These are phyloP conservation scores for Cladosporium sp. DNA, from an alignment of 2,329 filamentous ascomycete species.

Conservation along the genomic window DNA sequence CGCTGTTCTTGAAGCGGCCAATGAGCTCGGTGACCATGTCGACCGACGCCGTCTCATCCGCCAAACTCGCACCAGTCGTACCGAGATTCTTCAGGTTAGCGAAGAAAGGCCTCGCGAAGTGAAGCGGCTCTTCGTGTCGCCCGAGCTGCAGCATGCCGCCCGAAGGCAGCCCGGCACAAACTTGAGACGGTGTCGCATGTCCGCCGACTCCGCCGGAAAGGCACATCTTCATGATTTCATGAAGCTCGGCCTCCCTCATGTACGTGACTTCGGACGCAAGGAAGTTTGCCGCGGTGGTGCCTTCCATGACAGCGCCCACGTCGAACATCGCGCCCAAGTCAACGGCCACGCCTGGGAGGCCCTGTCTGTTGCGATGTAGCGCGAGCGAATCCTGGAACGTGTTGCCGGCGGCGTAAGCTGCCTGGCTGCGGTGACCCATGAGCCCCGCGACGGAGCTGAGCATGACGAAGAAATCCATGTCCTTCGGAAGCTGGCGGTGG, in stretches of 20 bases:
- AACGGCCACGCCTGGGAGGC: slow-evolving; percentile 23
- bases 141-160: not conserved
- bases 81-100: not conserved
- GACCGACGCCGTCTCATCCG: not conserved
- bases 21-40: not conserved
- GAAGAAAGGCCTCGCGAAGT: not conserved
- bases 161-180: not conserved
- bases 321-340: slow-evolving; percentile 30
- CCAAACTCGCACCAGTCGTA: not conserved
- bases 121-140: not conserved
- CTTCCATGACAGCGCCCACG: slow-evolving; percentile 21
- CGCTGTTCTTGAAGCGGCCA: not conserved
- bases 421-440: slow-evolving; percentile 21
- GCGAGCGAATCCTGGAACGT: slow-evolving; percentile 26
- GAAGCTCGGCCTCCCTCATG: not conserved
- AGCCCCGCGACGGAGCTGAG: slow-evolving; percentile 23
- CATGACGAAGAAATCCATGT: slow-evolving; percentile 31
- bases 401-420: slow-evolving; percentile 23
- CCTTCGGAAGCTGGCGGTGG: slow-evolving; percentile 17
- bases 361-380: slow-evolving; percentile 21
- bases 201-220: not conserved
- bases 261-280: not conserved
- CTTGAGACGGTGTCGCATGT: not conserved
- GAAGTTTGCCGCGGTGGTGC: not conserved
- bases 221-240: not conserved